phyloP scores from a whole-genome alignment of 2,329 filamentous ascomycete species.

The Fusarium liriodendri region DNA sequence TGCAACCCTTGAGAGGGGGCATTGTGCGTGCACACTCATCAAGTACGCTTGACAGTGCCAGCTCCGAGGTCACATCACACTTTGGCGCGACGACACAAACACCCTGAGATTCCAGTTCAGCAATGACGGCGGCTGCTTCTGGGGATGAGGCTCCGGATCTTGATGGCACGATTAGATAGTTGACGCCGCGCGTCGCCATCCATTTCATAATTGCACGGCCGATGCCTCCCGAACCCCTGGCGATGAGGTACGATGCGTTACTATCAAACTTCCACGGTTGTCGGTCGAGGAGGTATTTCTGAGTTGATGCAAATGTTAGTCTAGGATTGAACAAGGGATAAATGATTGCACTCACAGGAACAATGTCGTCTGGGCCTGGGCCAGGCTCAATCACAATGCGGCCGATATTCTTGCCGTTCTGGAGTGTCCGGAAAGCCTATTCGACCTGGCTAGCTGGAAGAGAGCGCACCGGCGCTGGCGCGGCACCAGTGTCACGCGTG shows the following conservation, averaged over 20 bases:
- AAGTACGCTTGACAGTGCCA: conserved; percentile 43
- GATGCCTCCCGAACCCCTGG: neutral
- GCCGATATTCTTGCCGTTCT: neutral
- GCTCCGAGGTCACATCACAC: conserved; percentile 61
- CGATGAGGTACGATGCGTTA: neutral
- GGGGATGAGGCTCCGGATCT: conserved; percentile 36
- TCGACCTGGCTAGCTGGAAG: neutral
- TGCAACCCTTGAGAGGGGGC: conserved; percentile 55
- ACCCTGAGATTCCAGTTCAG: conserved; percentile 1
- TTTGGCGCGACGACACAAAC: conserved; percentile 44
- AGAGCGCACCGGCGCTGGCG: neutral
- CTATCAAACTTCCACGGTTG: neutral
- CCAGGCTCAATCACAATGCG: neutral
- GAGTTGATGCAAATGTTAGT: neutral
- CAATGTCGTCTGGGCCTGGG: neutral
- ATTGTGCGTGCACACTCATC: conserved; percentile 34
- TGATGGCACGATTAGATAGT: conserved; percentile 38
- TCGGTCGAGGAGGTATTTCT: neutral
- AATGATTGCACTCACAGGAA: neutral
- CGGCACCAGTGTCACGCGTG: neutral
- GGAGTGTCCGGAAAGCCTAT: neutral
- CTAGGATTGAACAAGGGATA: neutral
- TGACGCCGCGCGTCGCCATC: neutral
- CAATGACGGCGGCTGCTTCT: neutral
- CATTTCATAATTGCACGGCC: neutral